Evolutionary conservation across 805 yeast genomes (phyloP).

Genomic region (Pichia thaimueangensis): DNA sequence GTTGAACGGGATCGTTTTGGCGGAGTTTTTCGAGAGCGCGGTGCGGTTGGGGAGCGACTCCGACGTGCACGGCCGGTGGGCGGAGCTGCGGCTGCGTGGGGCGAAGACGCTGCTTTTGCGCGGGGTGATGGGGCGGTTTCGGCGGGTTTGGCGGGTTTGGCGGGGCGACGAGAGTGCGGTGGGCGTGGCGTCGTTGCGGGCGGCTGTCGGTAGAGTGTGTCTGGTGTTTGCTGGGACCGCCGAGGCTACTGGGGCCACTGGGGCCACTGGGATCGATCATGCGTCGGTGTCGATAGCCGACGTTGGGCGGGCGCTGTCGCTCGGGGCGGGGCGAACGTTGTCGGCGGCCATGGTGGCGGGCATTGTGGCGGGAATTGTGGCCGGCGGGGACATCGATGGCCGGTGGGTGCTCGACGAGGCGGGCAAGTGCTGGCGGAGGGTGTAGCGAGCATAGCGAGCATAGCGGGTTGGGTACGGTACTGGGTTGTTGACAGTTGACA

Average conservation of each 20-base stretch:
- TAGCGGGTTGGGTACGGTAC: no score
- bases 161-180: neutral
- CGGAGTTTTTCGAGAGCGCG: neutral
- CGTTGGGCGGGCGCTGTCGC: neutral
- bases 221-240: no score
- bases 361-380: neutral
- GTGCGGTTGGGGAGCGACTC: neutral
- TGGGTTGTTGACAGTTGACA: no score
- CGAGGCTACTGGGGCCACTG: no score
- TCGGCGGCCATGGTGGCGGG: neutral
- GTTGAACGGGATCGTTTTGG: constrained; percentile 2
- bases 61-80: neutral
- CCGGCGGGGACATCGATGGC: neutral
- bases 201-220: no score
- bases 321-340: constrained; percentile 1
- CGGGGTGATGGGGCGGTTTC: neutral
- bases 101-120: neutral
- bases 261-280: no score
- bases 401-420: constrained; percentile 1
- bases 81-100: neutral
- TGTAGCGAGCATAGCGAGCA: no score
- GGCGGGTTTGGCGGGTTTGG: neutral
- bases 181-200: neutral
- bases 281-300: no score
- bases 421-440: neutral